phyloP scores from a whole-genome alignment of 2,329 filamentous ascomycete species.

The Ploettnerulaceae sp. region DNA sequence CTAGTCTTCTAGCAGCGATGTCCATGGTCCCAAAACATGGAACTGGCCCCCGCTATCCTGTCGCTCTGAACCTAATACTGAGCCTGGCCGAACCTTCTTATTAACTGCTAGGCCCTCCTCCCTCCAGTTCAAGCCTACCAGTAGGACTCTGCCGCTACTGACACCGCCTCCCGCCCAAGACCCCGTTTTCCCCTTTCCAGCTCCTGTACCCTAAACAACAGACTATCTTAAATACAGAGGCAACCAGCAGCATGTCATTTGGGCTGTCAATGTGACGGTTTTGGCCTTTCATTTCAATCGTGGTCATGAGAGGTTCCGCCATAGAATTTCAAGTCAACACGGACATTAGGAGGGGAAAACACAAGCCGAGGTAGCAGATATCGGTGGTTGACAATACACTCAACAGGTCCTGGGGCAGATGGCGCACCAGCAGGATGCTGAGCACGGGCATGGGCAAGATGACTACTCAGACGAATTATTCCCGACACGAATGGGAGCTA shows the following conservation, averaged over 20 bases:
- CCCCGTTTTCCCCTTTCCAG: not conserved
- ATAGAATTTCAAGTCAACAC: slow-evolving; percentile 3
- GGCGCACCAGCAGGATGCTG: slow-evolving; percentile 3
- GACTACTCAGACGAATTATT: slow-evolving; percentile 3
- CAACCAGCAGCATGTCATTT: not conserved
- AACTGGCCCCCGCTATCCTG: slow-evolving; percentile 5
- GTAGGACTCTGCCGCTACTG: not conserved
- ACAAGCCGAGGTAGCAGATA: slow-evolving; percentile 1
- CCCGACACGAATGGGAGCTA: slow-evolving; percentile 5
- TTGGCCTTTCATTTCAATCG: not conserved
- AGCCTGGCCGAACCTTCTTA: not conserved
- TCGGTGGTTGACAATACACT: not conserved
- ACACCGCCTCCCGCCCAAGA: not conserved
- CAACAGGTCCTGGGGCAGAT: slow-evolving; percentile 1
- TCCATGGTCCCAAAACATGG: slow-evolving; percentile 4
- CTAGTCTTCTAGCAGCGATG: not conserved
- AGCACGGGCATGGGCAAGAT: slow-evolving; percentile 1
- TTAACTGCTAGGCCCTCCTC: not conserved
- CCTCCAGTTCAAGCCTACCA: not conserved
- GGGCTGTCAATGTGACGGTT: not conserved
- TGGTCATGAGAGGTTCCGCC: slow-evolving; percentile 1
- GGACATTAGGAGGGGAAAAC: slow-evolving; percentile 3
- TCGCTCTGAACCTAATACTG: not conserved
- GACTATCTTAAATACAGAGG: too few relatives aligned
- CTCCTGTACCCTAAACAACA: not conserved